Percentiles rank a stretch among this genome's conserved stretches.
These are phyloP conservation scores for Coniosporium apollinis DNA, from an alignment of 495 filamentous ascomycete genomes.

Conservation along the genomic window DNA sequence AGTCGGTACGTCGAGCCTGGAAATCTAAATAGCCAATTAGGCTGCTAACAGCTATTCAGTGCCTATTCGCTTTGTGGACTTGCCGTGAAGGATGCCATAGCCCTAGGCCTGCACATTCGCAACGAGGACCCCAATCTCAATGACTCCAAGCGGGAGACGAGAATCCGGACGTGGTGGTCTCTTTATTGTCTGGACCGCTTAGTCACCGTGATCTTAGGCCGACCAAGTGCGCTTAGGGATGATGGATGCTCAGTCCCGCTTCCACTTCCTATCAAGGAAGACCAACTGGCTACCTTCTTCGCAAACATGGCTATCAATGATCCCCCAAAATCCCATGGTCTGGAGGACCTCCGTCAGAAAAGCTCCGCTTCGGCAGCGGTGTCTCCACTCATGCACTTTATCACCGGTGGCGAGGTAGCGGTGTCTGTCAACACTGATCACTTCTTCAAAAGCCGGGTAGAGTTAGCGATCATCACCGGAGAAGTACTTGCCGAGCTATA, in stretches of 20 bases:
- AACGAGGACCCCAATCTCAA: conserved; percentile 23
- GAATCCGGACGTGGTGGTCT: conserved; percentile 13
- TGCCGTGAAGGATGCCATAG: conserved; percentile 38
- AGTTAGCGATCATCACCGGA: conserved; percentile 35
- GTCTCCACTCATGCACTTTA: no score
- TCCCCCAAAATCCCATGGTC: neutral
- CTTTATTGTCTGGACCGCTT: conserved; percentile 11
- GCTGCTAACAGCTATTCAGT: conserved; percentile 23
- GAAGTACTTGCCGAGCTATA: conserved; percentile 43
- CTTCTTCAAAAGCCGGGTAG: conserved; percentile 34
- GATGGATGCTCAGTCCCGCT: conserved; percentile 9
- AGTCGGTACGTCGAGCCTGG: conserved; percentile 33
- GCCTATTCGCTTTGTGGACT: conserved; percentile 44
- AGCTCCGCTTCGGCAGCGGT: no score
- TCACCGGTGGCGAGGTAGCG: no score
- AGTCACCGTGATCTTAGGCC: conserved; percentile 8
- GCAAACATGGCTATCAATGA: neutral
- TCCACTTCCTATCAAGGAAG: conserved; percentile 8
- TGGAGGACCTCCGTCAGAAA: neutral
- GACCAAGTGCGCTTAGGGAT: conserved; percentile 9
- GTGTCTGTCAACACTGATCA: neutral
- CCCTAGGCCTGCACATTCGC: conserved; percentile 43
- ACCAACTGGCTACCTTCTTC: conserved; percentile 6
- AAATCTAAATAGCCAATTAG: conserved; percentile 2
- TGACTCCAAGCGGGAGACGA: conserved; percentile 8